phyloP scores from a whole-genome alignment of 2,329 filamentous ascomycete genomes.

The Intubia oerlemansii region DNA sequence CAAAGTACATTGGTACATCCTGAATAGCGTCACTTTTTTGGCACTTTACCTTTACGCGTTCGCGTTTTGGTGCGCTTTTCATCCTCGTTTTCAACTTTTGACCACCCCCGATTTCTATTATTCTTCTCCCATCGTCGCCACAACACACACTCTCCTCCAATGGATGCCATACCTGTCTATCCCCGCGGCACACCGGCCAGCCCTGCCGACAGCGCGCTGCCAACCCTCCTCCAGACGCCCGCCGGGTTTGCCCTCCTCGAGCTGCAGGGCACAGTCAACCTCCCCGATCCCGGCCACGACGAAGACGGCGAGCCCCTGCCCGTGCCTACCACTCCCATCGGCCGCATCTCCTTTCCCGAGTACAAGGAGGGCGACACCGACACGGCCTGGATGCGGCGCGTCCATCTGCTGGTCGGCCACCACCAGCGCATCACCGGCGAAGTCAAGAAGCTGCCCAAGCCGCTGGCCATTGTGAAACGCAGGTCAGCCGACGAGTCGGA shows the following conservation, averaged over 20 bases:
- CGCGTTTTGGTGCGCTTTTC: too few relatives aligned
- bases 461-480: constrained; percentile 57
- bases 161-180: too few relatives aligned
- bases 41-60: too few relatives aligned
- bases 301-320: not conserved
- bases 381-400: constrained; percentile 71
- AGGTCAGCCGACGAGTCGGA: constrained; percentile 15
- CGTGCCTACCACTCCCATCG: constrained; percentile 15
- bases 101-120: too few relatives aligned
- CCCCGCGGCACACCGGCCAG: too few relatives aligned
- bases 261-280: constrained; percentile 76
- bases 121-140: too few relatives aligned
- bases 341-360: constrained; percentile 24
- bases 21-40: too few relatives aligned
- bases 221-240: constrained; percentile 69
- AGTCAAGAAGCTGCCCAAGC: constrained; percentile 63
- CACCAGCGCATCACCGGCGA: constrained; percentile 82
- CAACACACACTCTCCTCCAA: too few relatives aligned
- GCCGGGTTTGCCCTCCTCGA: constrained; percentile 77
- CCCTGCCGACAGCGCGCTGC: too few relatives aligned
- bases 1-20: too few relatives aligned
- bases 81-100: too few relatives aligned
- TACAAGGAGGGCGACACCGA: constrained; percentile 30
- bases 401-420: constrained; percentile 71
- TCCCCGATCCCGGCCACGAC: constrained; percentile 10